These are phyloP conservation scores for Wickerhamiella azymoides DNA, from an alignment of 805 yeast genomes.

Conservation along the genomic window DNA sequence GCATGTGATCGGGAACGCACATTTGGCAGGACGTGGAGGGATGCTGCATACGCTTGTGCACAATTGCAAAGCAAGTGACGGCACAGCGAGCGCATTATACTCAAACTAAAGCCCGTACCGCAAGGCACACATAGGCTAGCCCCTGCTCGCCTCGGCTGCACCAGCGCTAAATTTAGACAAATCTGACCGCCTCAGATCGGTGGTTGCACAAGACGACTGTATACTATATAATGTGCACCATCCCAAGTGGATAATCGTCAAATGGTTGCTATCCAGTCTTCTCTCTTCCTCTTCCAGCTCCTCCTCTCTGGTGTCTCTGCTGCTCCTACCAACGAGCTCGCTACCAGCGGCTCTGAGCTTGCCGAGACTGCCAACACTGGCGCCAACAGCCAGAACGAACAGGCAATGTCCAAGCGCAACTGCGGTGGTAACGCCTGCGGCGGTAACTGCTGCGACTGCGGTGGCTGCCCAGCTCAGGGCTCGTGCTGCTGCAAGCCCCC, in stretches of 20 bases:
- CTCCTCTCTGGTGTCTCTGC: conserved; percentile 3
- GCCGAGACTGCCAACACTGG: not conserved
- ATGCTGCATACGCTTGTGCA: too few relatives aligned
- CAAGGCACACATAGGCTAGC: too few relatives aligned
- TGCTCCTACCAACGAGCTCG: conserved; percentile 1
- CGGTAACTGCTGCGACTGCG: conserved; percentile 5
- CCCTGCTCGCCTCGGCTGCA: too few relatives aligned
- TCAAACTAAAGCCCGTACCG: too few relatives aligned
- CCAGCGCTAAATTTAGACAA: too few relatives aligned
- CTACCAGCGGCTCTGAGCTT: not conserved
- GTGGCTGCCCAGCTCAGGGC: conserved; percentile 3
- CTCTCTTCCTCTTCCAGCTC: conserved; percentile 3
- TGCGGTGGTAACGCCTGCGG: not conserved
- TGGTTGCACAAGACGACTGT: not conserved
- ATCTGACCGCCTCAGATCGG: not conserved
- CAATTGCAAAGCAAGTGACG: too few relatives aligned
- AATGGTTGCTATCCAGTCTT: conserved; percentile 4
- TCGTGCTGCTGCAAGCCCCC: not conserved
- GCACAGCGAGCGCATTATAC: too few relatives aligned
- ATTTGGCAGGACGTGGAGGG: too few relatives aligned
- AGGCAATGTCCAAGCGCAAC: not conserved
- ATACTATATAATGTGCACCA: not conserved
- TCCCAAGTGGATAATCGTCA: not conserved
- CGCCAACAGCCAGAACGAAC: not conserved
- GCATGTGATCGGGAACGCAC: too few relatives aligned